Evolutionary conservation across 2,329 filamentous ascomycete species (phyloP).

Genomic region (Sordariomycetes sp.): DNA sequence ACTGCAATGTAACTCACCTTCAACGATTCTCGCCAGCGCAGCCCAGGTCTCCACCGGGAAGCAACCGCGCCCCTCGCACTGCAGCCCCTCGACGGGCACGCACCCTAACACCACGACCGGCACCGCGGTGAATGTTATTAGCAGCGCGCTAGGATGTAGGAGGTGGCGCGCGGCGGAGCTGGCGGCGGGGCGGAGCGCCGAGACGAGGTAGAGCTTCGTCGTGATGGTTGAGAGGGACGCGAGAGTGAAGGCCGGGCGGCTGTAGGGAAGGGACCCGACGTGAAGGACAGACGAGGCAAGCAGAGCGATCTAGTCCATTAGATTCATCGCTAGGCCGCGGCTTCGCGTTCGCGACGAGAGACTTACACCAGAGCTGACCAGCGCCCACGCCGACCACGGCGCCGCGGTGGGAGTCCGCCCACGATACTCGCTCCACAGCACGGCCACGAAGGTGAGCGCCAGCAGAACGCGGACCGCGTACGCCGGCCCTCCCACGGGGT

Average conservation of each 20-base stretch:
- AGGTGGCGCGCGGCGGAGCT: neutral
- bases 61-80: neutral
- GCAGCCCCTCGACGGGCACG: neutral
- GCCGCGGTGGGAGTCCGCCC: neutral
- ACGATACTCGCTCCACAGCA: neutral
- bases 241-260: slow-evolving; percentile 3
- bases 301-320: neutral
- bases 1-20: neutral
- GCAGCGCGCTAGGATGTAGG: neutral
- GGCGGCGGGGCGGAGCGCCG: neutral
- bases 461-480: neutral
- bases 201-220: slow-evolving; percentile 1
- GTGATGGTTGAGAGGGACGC: slow-evolving; percentile 2
- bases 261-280: neutral
- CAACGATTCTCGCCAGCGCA: neutral
- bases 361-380: neutral
- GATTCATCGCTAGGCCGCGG: neutral
- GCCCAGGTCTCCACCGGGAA: neutral
- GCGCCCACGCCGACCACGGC: neutral
- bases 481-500: neutral
- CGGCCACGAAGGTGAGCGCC: neutral
- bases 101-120: neutral
- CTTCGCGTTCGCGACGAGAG: neutral
- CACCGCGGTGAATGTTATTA: neutral
- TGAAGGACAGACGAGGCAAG: neutral